Evolutionary conservation across 768 basidiomycete genomes (phyloP).

Genomic region (Phanerochaete carnosa): DNA sequence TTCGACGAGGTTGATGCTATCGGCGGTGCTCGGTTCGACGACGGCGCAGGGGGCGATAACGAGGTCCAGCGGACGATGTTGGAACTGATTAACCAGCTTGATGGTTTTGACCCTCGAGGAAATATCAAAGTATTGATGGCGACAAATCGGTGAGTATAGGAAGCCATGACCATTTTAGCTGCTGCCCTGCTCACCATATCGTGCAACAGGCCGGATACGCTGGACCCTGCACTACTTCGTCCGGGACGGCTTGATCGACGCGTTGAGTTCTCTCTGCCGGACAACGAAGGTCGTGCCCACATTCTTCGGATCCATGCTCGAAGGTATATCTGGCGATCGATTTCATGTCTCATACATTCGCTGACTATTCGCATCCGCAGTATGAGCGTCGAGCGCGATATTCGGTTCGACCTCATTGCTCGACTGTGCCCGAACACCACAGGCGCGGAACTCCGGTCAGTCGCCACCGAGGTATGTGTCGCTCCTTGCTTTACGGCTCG

Average conservation of each 20-base stretch:
- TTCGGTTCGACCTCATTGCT: conserved; percentile 96
- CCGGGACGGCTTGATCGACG: conserved; percentile 95
- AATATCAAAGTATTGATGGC: conserved; percentile 99
- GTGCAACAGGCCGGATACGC: conserved; percentile 82
- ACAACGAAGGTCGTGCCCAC: conserved; percentile 94
- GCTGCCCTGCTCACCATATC: neutral
- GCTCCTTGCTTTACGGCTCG: neutral
- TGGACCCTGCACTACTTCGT: conserved; percentile 93
- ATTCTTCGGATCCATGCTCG: conserved; percentile 96
- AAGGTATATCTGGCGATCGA: conserved; percentile 47
- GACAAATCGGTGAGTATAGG: conserved; percentile 76
- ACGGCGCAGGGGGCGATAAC: conserved; percentile 91
- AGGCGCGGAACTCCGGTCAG: conserved; percentile 95
- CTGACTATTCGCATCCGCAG: conserved; percentile 34
- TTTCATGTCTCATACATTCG: neutral
- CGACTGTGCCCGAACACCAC: conserved; percentile 97
- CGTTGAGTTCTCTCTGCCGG: conserved; percentile 94
- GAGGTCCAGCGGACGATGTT: conserved; percentile 99
- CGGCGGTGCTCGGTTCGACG: conserved; percentile 80
- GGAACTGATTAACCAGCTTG: conserved; percentile 97
- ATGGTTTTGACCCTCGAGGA: conserved; percentile 98
- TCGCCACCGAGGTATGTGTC: conserved; percentile 83
- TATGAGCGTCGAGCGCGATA: conserved; percentile 96
- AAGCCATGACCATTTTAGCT: neutral
- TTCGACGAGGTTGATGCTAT: conserved; percentile 99